Evolutionary conservation across 768 basidiomycete species (phyloP), one percentile per base, ranked within the genome.

Genomic region (Boletus patriciae): DNA sequence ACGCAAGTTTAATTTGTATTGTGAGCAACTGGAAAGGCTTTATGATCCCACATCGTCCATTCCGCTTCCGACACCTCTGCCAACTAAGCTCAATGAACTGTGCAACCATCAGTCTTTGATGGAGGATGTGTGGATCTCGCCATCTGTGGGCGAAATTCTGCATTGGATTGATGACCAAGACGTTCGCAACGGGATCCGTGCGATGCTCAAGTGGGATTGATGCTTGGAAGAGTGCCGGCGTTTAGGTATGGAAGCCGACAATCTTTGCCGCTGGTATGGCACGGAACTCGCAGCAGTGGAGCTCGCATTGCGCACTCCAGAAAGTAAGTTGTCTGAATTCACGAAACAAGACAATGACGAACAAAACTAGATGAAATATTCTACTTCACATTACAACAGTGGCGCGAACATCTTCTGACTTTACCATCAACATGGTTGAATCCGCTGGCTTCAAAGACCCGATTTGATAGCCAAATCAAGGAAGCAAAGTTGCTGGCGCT

Each of bases 241-340:
- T 1, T 59, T 76, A 0, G 62, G 59, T 0, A 3, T 36, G 0
- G 74, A 77, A 52, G 67, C 70, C 0, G 67, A 75, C 42, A 76
- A 78, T 25, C 58, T 78, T 0, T 73, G 70, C 27, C 43, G 55
- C 0, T 78, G 76, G 75, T 76, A 70, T 54, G 61, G 68, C 0
- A 40, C 54, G 5, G 73, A 77, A 48, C 50, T 77, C 0, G 38
- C 51, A 0, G 64, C 68, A 0, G 50, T 75, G 1, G 70, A 68
- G 27, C 55, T 59, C 10, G 34, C 31, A 11, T 33, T 33, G 31
- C 31, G 11, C 31, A 33, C 31, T 11, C 31, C 10, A 10, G 31
- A 33, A 11, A 33, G 31, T 33, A 33, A 11, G 31, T 11, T 33
- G 10, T 33, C 9, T 33, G 10, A 33, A 33, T 10, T 33, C 31